These are phyloP conservation scores for Hypoxylon lienhwacheense DNA, from an alignment of 495 filamentous ascomycete genomes.

Conservation along the genomic window DNA sequence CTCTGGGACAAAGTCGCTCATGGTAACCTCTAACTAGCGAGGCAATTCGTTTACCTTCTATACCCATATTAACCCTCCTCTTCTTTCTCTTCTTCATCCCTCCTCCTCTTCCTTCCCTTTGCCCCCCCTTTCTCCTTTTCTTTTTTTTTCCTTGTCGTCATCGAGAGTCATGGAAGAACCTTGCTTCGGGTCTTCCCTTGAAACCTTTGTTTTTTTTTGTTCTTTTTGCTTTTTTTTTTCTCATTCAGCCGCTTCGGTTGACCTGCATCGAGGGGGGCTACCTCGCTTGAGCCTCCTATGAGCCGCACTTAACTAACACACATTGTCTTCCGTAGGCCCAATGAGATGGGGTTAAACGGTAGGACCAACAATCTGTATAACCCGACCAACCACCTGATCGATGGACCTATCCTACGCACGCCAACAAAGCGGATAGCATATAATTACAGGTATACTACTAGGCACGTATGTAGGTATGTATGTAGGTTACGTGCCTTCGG, in stretches of 20 bases:
- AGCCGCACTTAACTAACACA: conserved; percentile 43
- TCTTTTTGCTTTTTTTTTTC: too few relatives aligned
- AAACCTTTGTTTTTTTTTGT: too few relatives aligned
- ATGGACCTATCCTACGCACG: conserved; percentile 4
- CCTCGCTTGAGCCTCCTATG: conserved; percentile 39
- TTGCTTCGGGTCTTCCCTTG: conserved; percentile 31
- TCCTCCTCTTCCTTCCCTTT: background rate
- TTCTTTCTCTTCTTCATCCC: background rate
- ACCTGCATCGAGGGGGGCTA: conserved; percentile 33
- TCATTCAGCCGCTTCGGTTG: conserved; percentile 39
- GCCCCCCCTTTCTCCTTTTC: background rate
- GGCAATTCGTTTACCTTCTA: background rate
- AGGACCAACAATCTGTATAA: conserved; percentile 28
- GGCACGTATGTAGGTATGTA: conserved; percentile 3
- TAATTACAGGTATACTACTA: conserved; percentile 1
- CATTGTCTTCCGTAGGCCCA: conserved; percentile 26
- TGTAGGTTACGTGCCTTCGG: conserved; percentile 19
- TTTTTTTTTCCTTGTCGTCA: conserved; percentile 8
- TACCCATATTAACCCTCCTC: background rate
- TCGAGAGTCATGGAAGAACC: conserved; percentile 24
- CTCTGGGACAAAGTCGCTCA: conserved; percentile 10
- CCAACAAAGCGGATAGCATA: conserved; percentile 22
- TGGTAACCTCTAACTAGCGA: conserved; percentile 6
- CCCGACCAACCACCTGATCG: conserved; percentile 32
- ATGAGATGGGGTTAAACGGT: conserved; percentile 23